Evolutionary conservation across 23 red algal species (phyloP), one percentile per base, ranked within the genome.

Genomic region (Gracilaria domingensis): DNA sequence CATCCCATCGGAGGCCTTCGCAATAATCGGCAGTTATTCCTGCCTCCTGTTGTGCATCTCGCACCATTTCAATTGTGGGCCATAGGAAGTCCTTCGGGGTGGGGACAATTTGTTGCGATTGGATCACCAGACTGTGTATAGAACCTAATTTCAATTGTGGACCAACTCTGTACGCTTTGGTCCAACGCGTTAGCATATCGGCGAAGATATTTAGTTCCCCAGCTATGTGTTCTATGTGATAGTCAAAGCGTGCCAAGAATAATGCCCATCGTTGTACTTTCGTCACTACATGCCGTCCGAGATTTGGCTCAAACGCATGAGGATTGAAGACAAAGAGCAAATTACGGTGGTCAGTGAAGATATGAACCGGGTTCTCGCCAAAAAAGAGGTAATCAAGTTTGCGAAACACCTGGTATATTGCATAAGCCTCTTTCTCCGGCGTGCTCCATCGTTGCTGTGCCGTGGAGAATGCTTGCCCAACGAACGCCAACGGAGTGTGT

Each of bases 281-380:
- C 14, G 71, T 61, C 18, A 80, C 24, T 12, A 66, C 72, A 65
- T 89, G 72, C 5, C 86, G 45, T n/a, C 72, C 72, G 8, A 89
- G 20, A 26, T 44, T 66, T 26, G 71, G 59, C 54, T 79, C 86
- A 39, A 86, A 56, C 13, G 66, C 59, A 8, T 70, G 45, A 26
- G 12, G 83, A 29, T 42, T 49, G 40, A 86, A 74, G 9, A 48
- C 39, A 57, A 72, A 72, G 5, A 86, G 14, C 47, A 89, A 28
- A 69, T 89, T 89, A 4, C 54, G 57, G 72, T 89, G 86, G 12
- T 89, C 86, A 12, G 70, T 89, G 35, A 65, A 79, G 16, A 80
- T 72, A 47, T 89, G 48, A 37, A 89, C 58, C 0, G 51, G 50
- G 29, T 67, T 24, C 32, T 80, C 86, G 32, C 66, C 72, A 18